Conservation (phyloP, 2,329 filamentous ascomycete genomes). For the Colletotrichum neosansevieriae region DNA sequence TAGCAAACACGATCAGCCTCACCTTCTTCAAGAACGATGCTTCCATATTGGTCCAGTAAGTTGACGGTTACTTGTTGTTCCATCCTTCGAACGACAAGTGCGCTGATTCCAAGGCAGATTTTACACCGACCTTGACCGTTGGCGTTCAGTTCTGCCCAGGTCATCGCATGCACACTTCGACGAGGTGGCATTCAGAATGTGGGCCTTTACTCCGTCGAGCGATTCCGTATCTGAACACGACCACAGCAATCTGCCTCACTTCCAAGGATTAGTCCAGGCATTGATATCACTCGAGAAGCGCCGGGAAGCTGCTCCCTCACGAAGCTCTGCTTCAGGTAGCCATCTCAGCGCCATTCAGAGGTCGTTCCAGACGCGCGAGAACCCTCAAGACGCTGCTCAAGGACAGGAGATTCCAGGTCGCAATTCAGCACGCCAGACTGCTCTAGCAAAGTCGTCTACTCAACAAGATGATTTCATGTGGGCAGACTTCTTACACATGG, state of each 20-base stretch:
- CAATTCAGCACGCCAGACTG: background rate
- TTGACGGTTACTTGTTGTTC: background rate
- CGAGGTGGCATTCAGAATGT: slow-evolving; percentile 42
- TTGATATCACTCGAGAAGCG: slow-evolving; percentile 41
- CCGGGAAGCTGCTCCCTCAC: slow-evolving; percentile 3
- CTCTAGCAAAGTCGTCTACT: background rate
- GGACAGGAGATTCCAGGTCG: slow-evolving; percentile 23
- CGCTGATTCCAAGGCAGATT: slow-evolving; percentile 41
- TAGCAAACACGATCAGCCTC: slow-evolving; percentile 36
- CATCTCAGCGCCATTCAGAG: slow-evolving; percentile 37
- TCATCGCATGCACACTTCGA: slow-evolving; percentile 43
- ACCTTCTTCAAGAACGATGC: slow-evolving; percentile 26
- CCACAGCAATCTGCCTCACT: slow-evolving; percentile 34
- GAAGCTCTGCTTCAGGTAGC: slow-evolving; percentile 9
- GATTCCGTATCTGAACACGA: background rate
- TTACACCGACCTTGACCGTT: slow-evolving; percentile 44
- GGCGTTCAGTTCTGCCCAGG: slow-evolving; percentile 42
- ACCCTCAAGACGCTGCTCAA: background rate
- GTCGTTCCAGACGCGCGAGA: slow-evolving; percentile 21
- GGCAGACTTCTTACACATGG: slow-evolving; percentile 35
- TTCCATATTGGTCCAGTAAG: slow-evolving; percentile 36
- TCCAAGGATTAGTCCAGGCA: slow-evolving; percentile 43
- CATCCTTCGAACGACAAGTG: background rate
- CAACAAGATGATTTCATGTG: slow-evolving; percentile 26
- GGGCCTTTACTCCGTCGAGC: slow-evolving; percentile 36